These are phyloP conservation scores for Pseudonitzschia pungens DNA, from an alignment of 108 stramenopile genomes.

Conservation along the genomic window DNA sequence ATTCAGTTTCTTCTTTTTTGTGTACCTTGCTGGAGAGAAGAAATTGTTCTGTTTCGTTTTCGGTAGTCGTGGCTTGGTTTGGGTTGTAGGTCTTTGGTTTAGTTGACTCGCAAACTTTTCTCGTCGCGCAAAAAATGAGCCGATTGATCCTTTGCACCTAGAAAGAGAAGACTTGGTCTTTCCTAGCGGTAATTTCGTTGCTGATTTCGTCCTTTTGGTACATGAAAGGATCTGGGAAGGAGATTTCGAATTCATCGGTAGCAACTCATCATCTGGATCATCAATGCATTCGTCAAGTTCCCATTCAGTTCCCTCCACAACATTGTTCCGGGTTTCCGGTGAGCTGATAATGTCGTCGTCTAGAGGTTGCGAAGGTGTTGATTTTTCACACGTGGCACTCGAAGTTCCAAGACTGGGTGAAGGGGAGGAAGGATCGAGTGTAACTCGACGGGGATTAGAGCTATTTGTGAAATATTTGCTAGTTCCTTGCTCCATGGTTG, in stretches of 20 bases:
- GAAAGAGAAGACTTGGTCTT: background rate
- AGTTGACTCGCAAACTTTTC: conserved; percentile 10
- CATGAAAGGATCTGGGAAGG: background rate
- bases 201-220: background rate
- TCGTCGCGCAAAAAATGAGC: background rate
- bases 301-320: background rate
- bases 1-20: background rate
- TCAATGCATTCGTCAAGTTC: conserved; percentile 14
- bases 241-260: background rate
- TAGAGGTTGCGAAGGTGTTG: background rate
- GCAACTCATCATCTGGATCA: conserved; percentile 1
- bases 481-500: background rate
- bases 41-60: background rate
- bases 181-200: background rate
- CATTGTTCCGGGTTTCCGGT: background rate
- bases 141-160: background rate
- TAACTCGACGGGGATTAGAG: conserved; percentile 5
- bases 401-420: background rate
- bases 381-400: background rate
- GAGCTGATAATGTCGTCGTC: background rate
- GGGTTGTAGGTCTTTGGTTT: background rate
- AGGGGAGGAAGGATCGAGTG: background rate
- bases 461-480: background rate
- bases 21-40: background rate
- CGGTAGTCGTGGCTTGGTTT: background rate